Evolutionary conservation across 176 grass and related monocot species (phyloP).

Genomic region (Carex myosuroides): DNA sequence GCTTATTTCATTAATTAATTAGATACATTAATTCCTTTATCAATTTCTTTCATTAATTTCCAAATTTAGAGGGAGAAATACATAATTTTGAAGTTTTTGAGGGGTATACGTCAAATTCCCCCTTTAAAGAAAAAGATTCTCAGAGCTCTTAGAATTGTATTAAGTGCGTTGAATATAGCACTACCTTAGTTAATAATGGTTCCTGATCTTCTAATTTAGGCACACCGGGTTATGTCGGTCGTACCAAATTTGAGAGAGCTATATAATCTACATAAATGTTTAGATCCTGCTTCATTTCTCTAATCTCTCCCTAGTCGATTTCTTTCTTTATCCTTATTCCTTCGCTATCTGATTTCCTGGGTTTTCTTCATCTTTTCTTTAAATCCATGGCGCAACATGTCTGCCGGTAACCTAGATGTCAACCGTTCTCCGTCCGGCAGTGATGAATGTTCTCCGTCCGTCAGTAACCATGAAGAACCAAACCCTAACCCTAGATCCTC

Average conservation of each 20-base stretch:
- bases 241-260: background rate
- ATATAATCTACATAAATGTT: background rate
- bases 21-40: too few species aligned
- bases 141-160: too few species aligned
- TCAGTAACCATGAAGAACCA: conserved; percentile 39
- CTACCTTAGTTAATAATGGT: too few species aligned
- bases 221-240: too few species aligned
- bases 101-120: too few species aligned
- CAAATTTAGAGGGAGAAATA: too few species aligned
- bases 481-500: conserved; percentile 29
- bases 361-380: background rate
- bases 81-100: too few species aligned
- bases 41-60: too few species aligned
- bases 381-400: conserved; percentile 60
- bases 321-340: background rate
- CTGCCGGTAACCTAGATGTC: conserved; percentile 39
- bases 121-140: too few species aligned
- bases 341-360: background rate
- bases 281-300: background rate
- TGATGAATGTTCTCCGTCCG: conserved; percentile 37
- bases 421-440: conserved; percentile 41
- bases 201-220: too few species aligned
- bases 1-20: too few species aligned
- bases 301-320: background rate
- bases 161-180: too few species aligned